phyloP scores from a whole-genome alignment of 495 filamentous ascomycete species.

The Hypoxylon fragiforme region DNA sequence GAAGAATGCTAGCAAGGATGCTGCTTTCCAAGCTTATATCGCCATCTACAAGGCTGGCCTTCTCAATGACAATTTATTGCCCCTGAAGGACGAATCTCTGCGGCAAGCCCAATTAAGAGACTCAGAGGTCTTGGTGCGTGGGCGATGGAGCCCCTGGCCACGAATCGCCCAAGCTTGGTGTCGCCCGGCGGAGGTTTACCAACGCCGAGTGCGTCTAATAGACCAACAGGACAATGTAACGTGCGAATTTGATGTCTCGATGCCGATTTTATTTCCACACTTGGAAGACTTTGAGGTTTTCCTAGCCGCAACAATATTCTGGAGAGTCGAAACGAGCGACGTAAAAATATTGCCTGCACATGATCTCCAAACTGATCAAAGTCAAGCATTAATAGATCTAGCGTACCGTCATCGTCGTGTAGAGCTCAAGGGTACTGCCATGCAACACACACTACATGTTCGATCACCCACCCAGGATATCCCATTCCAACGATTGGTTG shows the following conservation, averaged over 20 bases:
- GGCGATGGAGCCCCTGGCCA: slow-evolving; percentile 68
- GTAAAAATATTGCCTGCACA: slow-evolving; percentile 5
- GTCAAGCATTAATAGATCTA: slow-evolving; percentile 51
- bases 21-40: slow-evolving; percentile 80
- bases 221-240: slow-evolving; percentile 37
- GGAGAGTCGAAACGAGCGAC: slow-evolving; percentile 44
- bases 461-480: slow-evolving; percentile 34
- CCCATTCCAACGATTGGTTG: slow-evolving; percentile 21
- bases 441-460: slow-evolving; percentile 46
- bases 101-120: slow-evolving; percentile 48
- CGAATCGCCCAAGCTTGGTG: slow-evolving; percentile 60
- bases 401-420: slow-evolving; percentile 49
- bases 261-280: slow-evolving; percentile 49
- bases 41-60: slow-evolving; percentile 70
- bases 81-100: slow-evolving; percentile 48
- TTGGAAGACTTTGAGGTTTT: slow-evolving; percentile 52
- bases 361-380: slow-evolving; percentile 45
- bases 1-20: slow-evolving; percentile 75
- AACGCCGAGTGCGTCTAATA: slow-evolving; percentile 36
- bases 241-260: slow-evolving; percentile 49
- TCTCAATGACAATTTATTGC: slow-evolving; percentile 79
- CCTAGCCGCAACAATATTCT: slow-evolving; percentile 51
- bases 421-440: slow-evolving; percentile 37
- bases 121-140: slow-evolving; percentile 56
- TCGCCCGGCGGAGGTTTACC: slow-evolving; percentile 26